A percentile compares a stretch with the other conserved stretches of the same genome.
Conservation (phyloP, 169 alveolate species). For the Plasmodium chabaudi region DNA sequence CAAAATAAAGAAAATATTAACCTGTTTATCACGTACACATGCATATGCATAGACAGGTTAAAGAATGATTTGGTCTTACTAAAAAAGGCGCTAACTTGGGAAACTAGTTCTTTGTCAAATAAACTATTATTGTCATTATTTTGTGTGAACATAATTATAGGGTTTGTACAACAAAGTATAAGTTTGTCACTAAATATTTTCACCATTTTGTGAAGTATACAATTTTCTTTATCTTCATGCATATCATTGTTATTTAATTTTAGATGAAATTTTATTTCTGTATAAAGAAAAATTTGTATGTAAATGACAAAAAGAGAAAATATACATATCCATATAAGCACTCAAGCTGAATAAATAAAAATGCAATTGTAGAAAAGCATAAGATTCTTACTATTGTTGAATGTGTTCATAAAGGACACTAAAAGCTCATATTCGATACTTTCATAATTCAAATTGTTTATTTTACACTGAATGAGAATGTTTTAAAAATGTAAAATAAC, state of each 20-base stretch:
- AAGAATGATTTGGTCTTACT: slow-evolving; percentile 9
- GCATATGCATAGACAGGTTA: no score
- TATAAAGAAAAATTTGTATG: not conserved
- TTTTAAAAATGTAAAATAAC: not conserved
- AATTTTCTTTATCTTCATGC: slow-evolving; percentile 39
- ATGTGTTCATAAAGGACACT: slow-evolving; percentile 49
- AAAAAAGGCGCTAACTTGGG: slow-evolving; percentile 31
- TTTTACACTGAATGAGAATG: slow-evolving; percentile 41
- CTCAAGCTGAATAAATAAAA: not conserved
- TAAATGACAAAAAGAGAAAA: not conserved
- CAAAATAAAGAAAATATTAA: not conserved
- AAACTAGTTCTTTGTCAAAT: slow-evolving; percentile 37
- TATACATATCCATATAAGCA: not conserved
- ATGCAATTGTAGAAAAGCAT: not conserved
- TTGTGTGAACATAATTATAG: slow-evolving; percentile 28
- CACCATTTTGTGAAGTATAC: slow-evolving; percentile 41
- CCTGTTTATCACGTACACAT: not conserved
- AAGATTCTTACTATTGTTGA: slow-evolving; percentile 31
- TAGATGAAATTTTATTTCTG: slow-evolving; percentile 56
- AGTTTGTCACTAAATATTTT: slow-evolving; percentile 46
- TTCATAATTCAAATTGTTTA: slow-evolving; percentile 21
- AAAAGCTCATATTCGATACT: slow-evolving; percentile 54
- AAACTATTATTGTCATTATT: slow-evolving; percentile 14
- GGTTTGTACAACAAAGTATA: slow-evolving; percentile 41
- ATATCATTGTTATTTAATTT: slow-evolving; percentile 20